Evolutionary conservation across 345 rosid genomes (phyloP), one percentile per base, ranked within the genome.

Genomic region (Acer negundo): DNA sequence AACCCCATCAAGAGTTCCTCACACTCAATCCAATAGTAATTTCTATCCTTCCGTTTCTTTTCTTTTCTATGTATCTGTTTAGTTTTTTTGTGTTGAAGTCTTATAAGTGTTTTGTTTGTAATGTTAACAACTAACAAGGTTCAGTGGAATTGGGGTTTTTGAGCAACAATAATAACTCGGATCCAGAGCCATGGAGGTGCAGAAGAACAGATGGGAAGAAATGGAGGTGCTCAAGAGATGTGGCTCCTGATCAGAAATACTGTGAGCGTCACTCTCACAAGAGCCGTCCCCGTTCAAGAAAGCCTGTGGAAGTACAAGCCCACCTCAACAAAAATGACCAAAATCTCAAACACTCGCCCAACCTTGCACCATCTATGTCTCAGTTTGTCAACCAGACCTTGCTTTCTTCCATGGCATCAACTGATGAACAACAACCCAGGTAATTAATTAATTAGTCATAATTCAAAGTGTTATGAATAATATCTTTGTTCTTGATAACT

Each of bases 211-310:
- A 91, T 82, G 93, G 95, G 70, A 91, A 91, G 82, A 91, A 91
- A 82, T 91, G 95, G 95, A 86, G 94, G 83, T 91, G 94, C 77
- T 87, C 94, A 6, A 85, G 92, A 75, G 94, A 89, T 55, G 95
- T 84, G 78, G 91, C 84, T 17, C 91, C 95, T 38, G 87, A 88
- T 55, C 93, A 87, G 67, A 91, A 89, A 84, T 91, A 91, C 77
- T 91, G 95, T 67, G 95, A 89, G 84, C 87, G 93, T 15, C 95
- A 91, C 83, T 86, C 88, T 38, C 93, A 89, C 77, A 91, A 88
- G 82, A 84, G 84, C 82, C 93, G 93, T 73, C 90, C 88, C 83
- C 95, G 95, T 91, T 91, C 95, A 91, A 91, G 95, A 91, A 91
- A 91, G 95, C 92, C 86, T 89, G 95, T 91, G 95, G 93, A 91